phyloP scores from a whole-genome alignment of 176 grass and related monocot species.

The Saccharum spontaneum region DNA sequence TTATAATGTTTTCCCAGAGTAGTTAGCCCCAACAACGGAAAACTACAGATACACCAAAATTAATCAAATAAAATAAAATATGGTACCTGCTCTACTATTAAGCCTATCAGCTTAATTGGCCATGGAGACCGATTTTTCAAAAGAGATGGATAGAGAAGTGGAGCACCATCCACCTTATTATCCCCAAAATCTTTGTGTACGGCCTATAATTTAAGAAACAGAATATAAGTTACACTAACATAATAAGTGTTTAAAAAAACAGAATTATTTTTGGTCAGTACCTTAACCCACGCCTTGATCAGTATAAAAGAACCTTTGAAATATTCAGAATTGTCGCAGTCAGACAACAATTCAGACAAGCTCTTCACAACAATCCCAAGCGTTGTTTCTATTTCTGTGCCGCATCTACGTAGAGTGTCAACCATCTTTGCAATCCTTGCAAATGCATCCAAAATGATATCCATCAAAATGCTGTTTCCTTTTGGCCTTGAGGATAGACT shows the following conservation, averaged over 20 bases:
- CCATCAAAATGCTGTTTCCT: constrained; percentile 12
- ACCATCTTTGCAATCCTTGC: constrained; percentile 52
- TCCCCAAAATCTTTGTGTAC: constrained; percentile 51
- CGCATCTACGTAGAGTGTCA: constrained; percentile 54
- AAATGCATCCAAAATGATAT: constrained; percentile 61
- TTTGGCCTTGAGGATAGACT: constrained; percentile 30
- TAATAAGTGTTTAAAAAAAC: constrained; percentile 7
- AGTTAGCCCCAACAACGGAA: constrained; percentile 14
- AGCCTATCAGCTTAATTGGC: constrained; percentile 58
- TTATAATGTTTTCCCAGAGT: not conserved
- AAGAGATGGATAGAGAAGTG: constrained; percentile 63
- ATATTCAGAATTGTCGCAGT: constrained; percentile 35
- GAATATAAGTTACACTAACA: constrained; percentile 26
- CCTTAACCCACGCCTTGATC: constrained; percentile 86
- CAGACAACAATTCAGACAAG: constrained; percentile 53
- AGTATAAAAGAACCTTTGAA: constrained; percentile 51
- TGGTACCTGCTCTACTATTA: constrained; percentile 77
- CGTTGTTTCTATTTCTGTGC: constrained; percentile 30
- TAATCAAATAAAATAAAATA: constrained; percentile 33
- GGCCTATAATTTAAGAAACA: constrained; percentile 42
- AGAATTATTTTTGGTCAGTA: constrained; percentile 22
- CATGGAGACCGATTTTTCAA: constrained; percentile 30
- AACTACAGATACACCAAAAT: constrained; percentile 4
- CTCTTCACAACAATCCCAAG: constrained; percentile 52
- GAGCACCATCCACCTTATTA: constrained; percentile 32